Conservation (phyloP, 2,329 filamentous ascomycete genomes). For the Diplodia scrobiculata region DNA sequence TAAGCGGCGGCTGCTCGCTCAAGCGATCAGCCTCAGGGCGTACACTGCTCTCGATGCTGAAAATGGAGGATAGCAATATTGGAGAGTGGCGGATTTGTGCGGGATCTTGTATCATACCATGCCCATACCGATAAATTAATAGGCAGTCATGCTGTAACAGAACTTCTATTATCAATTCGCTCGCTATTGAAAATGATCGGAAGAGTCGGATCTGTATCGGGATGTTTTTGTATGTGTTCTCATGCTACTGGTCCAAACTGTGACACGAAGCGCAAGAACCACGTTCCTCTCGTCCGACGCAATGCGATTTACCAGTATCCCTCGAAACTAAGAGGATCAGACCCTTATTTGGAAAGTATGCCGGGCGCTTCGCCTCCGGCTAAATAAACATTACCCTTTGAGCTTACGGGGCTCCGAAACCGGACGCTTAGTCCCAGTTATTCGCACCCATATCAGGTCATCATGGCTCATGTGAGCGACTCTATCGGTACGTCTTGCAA, state of each 20-base stretch:
- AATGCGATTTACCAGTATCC: neutral
- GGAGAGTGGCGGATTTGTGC: too few species aligned
- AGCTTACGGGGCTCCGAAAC: neutral
- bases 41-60: neutral
- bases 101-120: conserved; percentile 2
- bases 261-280: too few species aligned
- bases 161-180: neutral
- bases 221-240: too few species aligned
- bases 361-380: neutral
- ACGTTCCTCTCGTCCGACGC: too few species aligned
- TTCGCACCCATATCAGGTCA: neutral
- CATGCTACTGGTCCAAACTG: too few species aligned
- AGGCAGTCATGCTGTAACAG: conserved; percentile 14
- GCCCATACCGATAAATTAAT: conserved; percentile 11
- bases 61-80: neutral
- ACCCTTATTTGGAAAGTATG: neutral
- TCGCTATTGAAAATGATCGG: too few species aligned
- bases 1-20: neutral
- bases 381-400: neutral
- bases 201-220: too few species aligned
- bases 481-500: neutral
- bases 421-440: neutral
- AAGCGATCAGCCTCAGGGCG: neutral
- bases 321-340: neutral
- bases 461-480: neutral